Base-by-base conservation (phyloP, 1,284 basidiomycete species). In the Cutaneotrichosporon cyanovorans region DNA sequence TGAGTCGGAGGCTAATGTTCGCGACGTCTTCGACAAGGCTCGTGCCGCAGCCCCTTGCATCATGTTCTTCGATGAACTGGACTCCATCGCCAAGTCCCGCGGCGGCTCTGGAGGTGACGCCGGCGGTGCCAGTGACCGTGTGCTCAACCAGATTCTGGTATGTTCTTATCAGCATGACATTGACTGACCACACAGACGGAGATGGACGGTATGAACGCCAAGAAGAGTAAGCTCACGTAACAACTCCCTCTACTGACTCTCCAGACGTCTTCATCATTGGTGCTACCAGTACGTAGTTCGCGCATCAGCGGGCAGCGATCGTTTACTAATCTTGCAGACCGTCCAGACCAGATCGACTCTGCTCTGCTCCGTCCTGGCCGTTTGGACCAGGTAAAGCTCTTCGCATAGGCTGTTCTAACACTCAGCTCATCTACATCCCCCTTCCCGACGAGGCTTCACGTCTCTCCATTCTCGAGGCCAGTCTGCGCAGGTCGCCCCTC, bases 41-140 rank as follows among this genome's bases (percentile, higher is more conserved):
- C 88, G 95, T 61, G 93, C 93, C 19, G 95, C 95, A 5, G 92
- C 93, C 8, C 95, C 95, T 3, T 97, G 93, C 72, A 91, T 98
- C 58, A 96, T 98, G 91, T 98, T 98, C 85, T 98, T 98, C 74
- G 93, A 99, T 65, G 93, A 99, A 75, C 78, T 99, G 66, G 93
- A 98, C 71, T 95, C 93, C 11, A 97, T 98, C 62, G 93, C 93
- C 46, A 97, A 97, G 77, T 81, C 90, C 42, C 88, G 95, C 75
- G 93, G 93, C 52, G 74, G 74, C 22, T 77, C 77, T 16, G 77
- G 80, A 2, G 76, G 79, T 14, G 93, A 96, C 68, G 92, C 76
- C 47, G 92, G 92, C 58, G 95, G 93, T 54, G 92, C 93, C 8
- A 84, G 91, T 40, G 95, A 99, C 71, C 90, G 95, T 76, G 92